These are phyloP conservation scores for Boletus sensibilis DNA, from an alignment of 768 basidiomycete species.

Conservation along the genomic window DNA sequence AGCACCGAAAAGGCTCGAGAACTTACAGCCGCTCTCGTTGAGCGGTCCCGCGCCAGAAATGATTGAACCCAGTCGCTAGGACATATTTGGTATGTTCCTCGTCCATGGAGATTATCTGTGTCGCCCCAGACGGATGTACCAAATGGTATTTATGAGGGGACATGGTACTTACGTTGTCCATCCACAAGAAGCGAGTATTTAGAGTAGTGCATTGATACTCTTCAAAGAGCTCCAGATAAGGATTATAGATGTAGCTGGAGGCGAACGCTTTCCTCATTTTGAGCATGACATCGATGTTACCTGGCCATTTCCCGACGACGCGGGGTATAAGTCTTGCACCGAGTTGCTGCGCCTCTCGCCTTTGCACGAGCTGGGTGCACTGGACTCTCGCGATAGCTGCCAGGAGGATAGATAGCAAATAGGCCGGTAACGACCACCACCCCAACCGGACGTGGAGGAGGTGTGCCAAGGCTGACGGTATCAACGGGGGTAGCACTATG, in stretches of 20 bases:
- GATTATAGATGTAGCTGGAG: slow-evolving; percentile 59
- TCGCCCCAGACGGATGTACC: neutral
- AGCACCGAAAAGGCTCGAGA: neutral
- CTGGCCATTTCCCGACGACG: slow-evolving; percentile 70
- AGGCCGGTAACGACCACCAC: slow-evolving; percentile 35
- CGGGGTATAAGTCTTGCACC: slow-evolving; percentile 54
- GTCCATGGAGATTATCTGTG: slow-evolving; percentile 72
- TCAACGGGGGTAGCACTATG: slow-evolving; percentile 41
- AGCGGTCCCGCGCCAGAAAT: slow-evolving; percentile 64
- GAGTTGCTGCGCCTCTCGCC: slow-evolving; percentile 44
- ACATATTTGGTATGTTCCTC: slow-evolving; percentile 66
- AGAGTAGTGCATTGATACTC: slow-evolving; percentile 71
- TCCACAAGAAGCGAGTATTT: slow-evolving; percentile 68
- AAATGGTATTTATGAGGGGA: neutral
- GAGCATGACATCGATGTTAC: slow-evolving; percentile 70
- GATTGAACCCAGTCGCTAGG: slow-evolving; percentile 60
- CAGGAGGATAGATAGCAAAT: slow-evolving; percentile 41
- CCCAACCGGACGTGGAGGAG: slow-evolving; percentile 35
- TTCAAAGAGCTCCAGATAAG: slow-evolving; percentile 63
- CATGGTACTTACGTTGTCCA: slow-evolving; percentile 54
- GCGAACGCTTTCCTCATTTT: slow-evolving; percentile 54
- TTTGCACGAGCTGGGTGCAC: slow-evolving; percentile 38
- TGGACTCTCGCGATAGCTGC: slow-evolving; percentile 39
- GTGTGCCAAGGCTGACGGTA: slow-evolving; percentile 33
- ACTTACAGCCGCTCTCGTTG: slow-evolving; percentile 68